Evolutionary conservation across 2,329 filamentous ascomycete genomes (phyloP).

Genomic region (Exophiala sp.): DNA sequence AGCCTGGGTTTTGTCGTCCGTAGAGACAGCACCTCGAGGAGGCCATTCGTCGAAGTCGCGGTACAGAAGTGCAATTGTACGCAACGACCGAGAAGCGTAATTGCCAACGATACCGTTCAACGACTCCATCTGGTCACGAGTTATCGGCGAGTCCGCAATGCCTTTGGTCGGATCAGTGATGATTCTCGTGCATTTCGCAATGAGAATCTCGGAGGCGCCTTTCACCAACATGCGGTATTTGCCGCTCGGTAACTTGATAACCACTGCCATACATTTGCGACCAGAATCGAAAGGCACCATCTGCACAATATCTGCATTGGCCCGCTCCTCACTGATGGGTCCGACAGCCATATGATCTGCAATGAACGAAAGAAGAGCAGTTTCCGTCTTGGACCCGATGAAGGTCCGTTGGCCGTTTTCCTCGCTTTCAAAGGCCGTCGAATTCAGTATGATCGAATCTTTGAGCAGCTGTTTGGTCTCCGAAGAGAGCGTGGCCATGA

Average conservation of each 20-base stretch:
- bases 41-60: conserved; percentile 83
- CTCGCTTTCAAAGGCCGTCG: conserved; percentile 63
- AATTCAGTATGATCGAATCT: conserved; percentile 62
- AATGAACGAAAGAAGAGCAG: conserved; percentile 65
- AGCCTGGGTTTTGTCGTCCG: conserved; percentile 56
- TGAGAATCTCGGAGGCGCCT: conserved; percentile 48
- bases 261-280: conserved; percentile 64
- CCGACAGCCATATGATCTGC: conserved; percentile 61
- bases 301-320: conserved; percentile 53
- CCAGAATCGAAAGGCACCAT: conserved; percentile 56
- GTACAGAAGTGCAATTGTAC: conserved; percentile 79
- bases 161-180: conserved; percentile 57
- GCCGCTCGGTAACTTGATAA: conserved; percentile 51
- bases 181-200: conserved; percentile 46
- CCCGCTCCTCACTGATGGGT: conserved; percentile 54
- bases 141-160: conserved; percentile 45
- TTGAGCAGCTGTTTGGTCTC: conserved; percentile 53
- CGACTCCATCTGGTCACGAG: conserved; percentile 51
- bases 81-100: conserved; percentile 72
- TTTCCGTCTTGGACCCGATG: conserved; percentile 72
- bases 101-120: conserved; percentile 64
- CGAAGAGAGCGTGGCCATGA: conserved; percentile 47
- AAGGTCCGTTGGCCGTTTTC: conserved; percentile 56
- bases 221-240: conserved; percentile 54
- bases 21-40: conserved; percentile 54